These are phyloP conservation scores for Leishmania turanica DNA, from an alignment of 208 protist genomes.

Conservation along the genomic window DNA sequence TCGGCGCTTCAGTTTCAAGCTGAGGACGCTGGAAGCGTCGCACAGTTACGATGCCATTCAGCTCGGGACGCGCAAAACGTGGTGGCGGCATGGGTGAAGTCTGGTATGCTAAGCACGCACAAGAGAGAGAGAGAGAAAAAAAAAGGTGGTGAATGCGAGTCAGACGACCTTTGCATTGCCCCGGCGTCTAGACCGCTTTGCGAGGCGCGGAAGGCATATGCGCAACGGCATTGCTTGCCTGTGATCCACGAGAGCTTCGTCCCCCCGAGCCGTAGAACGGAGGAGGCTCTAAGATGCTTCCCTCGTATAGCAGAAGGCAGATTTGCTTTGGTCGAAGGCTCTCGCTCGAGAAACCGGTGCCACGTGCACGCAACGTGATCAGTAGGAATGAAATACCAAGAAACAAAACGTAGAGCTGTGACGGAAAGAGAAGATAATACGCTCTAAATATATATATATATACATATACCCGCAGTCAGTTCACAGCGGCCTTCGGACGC, in stretches of 20 bases:
- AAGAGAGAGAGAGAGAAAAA: slow-evolving; percentile 6
- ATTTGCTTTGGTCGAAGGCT: not conserved
- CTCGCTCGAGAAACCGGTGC: not conserved
- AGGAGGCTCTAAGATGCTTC: not conserved
- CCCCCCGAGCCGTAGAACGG: not conserved
- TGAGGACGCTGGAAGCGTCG: slow-evolving; percentile 49
- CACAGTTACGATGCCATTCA: slow-evolving; percentile 58
- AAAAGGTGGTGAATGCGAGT: not conserved
- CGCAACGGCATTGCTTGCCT: not conserved
- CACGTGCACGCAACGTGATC: not conserved
- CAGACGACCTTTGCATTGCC: not conserved
- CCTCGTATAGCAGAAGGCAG: not conserved
- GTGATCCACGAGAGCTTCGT: not conserved
- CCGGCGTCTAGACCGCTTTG: not conserved
- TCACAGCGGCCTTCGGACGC: not conserved
- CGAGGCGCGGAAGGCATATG: not conserved
- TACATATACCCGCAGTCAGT: not conserved
- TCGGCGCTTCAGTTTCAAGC: slow-evolving; percentile 48
- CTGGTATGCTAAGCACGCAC: not conserved
- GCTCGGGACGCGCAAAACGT: slow-evolving; percentile 33
- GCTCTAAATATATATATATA: not conserved
- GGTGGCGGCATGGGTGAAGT: slow-evolving; percentile 21
- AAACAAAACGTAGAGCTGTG: not conserved
- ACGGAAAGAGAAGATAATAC: not conserved
- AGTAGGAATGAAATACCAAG: not conserved